A percentile compares a stretch with the other conserved stretches of the same genome.
These are phyloP conservation scores for Boletus sensibilis DNA, from an alignment of 768 basidiomycete species.

Conservation along the genomic window DNA sequence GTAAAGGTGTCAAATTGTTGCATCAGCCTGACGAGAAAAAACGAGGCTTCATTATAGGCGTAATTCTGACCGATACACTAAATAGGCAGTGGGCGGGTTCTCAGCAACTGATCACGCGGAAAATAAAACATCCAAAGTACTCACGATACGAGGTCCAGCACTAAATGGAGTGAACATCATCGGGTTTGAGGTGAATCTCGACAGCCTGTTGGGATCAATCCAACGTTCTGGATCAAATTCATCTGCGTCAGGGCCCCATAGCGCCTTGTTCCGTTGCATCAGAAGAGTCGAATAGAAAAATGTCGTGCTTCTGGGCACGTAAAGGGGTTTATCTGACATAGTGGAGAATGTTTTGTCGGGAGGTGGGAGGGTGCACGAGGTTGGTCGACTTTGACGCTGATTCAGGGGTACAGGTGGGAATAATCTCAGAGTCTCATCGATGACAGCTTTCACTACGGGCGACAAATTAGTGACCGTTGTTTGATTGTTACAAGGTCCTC, in stretches of 20 bases:
- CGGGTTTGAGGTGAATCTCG: constrained; percentile 53
- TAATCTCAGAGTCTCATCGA: constrained; percentile 75
- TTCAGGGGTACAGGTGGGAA: constrained; percentile 82
- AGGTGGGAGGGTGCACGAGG: constrained; percentile 49
- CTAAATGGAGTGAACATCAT: constrained; percentile 75
- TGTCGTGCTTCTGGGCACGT: constrained; percentile 56
- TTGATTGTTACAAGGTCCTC: constrained; percentile 17
- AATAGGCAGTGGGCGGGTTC: constrained; percentile 15
- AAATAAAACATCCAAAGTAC: constrained; percentile 11
- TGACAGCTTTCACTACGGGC: constrained; percentile 62
- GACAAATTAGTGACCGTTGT: constrained; percentile 4
- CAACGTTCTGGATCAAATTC: constrained; percentile 80
- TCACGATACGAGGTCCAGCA: constrained; percentile 59
- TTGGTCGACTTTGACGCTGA: constrained; percentile 53
- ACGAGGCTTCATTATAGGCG: constrained; percentile 75
- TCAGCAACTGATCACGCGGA: constrained; percentile 10
- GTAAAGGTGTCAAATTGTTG: constrained; percentile 63
- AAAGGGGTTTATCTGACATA: constrained; percentile 42
- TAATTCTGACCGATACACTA: constrained; percentile 75
- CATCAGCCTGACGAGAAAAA: constrained; percentile 63
- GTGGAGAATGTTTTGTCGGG: constrained; percentile 48
- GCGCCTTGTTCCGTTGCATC: constrained; percentile 60
- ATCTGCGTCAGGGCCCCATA: constrained; percentile 78
- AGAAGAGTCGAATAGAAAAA: constrained; percentile 62
- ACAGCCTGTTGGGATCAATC: constrained; percentile 57